Conservation (phyloP, 129 eudicot species). For the Glebionis coronaria region DNA sequence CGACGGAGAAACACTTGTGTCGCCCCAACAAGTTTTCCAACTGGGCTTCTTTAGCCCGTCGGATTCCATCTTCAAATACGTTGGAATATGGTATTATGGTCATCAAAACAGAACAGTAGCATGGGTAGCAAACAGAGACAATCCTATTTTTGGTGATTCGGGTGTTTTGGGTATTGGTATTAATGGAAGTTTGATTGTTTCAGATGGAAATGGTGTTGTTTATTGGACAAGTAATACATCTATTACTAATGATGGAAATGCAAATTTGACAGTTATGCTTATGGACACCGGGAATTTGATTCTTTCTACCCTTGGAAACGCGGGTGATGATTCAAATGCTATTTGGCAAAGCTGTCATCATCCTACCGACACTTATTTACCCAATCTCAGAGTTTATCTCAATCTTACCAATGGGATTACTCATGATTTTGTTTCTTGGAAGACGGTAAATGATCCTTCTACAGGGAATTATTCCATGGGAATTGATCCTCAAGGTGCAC, state of each 20-base stretch:
- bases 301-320: slow-evolving; percentile 17
- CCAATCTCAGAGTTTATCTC: slow-evolving; percentile 43
- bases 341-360: slow-evolving; percentile 61
- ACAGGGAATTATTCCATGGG: slow-evolving; percentile 57
- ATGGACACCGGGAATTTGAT: slow-evolving; percentile 55
- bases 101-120: slow-evolving; percentile 40
- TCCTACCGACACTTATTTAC: slow-evolving; percentile 70
- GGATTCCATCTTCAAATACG: slow-evolving; percentile 35
- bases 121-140: slow-evolving; percentile 71
- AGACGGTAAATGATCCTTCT: slow-evolving; percentile 45
- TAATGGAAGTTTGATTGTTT: slow-evolving; percentile 39
- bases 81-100: slow-evolving; percentile 61
- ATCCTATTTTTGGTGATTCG: slow-evolving; percentile 33
- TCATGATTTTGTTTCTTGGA: slow-evolving; percentile 59
- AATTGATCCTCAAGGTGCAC: slow-evolving; percentile 56
- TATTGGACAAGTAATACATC: slow-evolving; percentile 46
- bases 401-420: slow-evolving; percentile 16
- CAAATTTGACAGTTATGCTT: slow-evolving; percentile 41
- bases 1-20: slow-evolving; percentile 51
- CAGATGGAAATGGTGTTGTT: slow-evolving; percentile 31
- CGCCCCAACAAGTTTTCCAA: slow-evolving; percentile 35
- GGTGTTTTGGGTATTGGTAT: slow-evolving; percentile 41
- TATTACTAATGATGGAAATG: neutral
- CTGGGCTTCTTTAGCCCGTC: slow-evolving; percentile 65
- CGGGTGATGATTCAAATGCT: slow-evolving; percentile 8